Conservation (phyloP, 495 filamentous ascomycete genomes). For the Aspergillus nanangensis region DNA sequence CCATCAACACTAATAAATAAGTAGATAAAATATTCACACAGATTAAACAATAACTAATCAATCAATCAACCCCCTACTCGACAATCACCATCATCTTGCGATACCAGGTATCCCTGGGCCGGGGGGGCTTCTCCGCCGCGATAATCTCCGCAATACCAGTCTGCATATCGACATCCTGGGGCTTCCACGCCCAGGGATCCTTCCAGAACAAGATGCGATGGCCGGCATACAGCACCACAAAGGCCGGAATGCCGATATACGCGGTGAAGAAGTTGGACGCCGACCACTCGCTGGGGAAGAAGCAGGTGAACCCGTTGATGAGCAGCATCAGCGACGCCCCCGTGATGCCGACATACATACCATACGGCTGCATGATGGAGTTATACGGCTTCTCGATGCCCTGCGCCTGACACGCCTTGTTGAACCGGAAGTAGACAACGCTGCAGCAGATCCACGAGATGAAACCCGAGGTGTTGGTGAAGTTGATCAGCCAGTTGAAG, state of each 20-base stretch:
- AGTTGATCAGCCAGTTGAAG: conserved; percentile 56
- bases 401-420: conserved; percentile 47
- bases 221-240: conserved; percentile 50
- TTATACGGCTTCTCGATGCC: conserved; percentile 51
- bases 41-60: not conserved
- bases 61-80: too few relatives aligned
- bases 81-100: conserved; percentile 25
- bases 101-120: conserved; percentile 27
- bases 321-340: conserved; percentile 48
- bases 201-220: conserved; percentile 41
- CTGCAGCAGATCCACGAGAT: conserved; percentile 59
- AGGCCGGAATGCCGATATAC: conserved; percentile 60
- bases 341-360: conserved; percentile 43
- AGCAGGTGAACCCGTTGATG: conserved; percentile 61
- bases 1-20: not conserved
- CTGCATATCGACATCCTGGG: conserved; percentile 52
- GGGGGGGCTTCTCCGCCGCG: conserved; percentile 42
- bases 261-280: conserved; percentile 53
- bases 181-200: conserved; percentile 50
- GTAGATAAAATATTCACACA: not conserved
- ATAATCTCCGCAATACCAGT: conserved; percentile 51
- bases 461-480: conserved; percentile 56
- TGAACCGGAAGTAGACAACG: conserved; percentile 58
- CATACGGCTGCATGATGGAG: conserved; percentile 49
- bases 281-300: conserved; percentile 53